Percentiles rank a stretch among this genome's conserved stretches.
These are phyloP conservation scores for Aegilops longissima DNA, from an alignment of 176 grass and related monocot species.

Conservation along the genomic window DNA sequence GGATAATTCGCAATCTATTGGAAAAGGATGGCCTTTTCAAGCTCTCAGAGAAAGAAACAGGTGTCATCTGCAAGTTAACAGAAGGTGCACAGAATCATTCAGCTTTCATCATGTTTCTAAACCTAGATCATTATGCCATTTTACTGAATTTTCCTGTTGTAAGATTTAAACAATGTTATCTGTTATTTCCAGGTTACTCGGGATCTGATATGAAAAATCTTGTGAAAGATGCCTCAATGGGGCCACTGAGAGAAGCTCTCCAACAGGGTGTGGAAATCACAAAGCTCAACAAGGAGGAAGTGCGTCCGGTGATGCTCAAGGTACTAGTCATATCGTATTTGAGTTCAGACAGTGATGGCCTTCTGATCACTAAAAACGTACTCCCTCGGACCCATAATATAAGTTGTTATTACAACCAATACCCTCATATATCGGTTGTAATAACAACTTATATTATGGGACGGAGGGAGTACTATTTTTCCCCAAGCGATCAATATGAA, in stretches of 20 bases:
- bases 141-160: conserved; percentile 31
- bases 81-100: conserved; percentile 57
- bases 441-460: too few relatives aligned
- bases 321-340: conserved; percentile 39
- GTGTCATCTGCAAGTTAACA: conserved; percentile 79
- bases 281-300: conserved; percentile 78
- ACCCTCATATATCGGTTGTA: too few relatives aligned
- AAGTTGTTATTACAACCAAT: too few relatives aligned
- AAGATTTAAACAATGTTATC: conserved; percentile 21
- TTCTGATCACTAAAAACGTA: background rate
- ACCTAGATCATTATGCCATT: conserved; percentile 3
- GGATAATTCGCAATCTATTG: conserved; percentile 79
- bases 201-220: conserved; percentile 99
- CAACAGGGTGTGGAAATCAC: conserved; percentile 69
- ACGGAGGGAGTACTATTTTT: background rate
- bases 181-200: conserved; percentile 74
- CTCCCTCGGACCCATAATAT: too few relatives aligned
- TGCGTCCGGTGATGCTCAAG: conserved; percentile 71
- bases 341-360: background rate
- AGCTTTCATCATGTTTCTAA: conserved; percentile 27
- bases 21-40: conserved; percentile 93
- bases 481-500: conserved; percentile 8
- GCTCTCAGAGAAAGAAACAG: conserved; percentile 76
- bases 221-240: conserved; percentile 98
- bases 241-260: conserved; percentile 85